Conservation (phyloP, 2,329 filamentous ascomycete species). For the Trichocomaceae sp. region DNA sequence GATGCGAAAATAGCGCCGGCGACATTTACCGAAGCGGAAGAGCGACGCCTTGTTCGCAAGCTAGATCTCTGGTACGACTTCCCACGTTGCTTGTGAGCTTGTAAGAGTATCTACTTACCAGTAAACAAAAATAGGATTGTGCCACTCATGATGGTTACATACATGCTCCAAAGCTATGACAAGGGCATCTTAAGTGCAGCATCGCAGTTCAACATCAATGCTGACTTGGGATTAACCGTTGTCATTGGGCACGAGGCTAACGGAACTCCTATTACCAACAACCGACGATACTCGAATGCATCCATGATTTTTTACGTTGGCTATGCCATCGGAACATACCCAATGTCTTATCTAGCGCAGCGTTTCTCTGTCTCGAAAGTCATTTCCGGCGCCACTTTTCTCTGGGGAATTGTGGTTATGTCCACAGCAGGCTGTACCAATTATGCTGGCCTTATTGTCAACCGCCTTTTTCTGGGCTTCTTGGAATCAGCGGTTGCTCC, state of each 20-base stretch:
- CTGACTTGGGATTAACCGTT: neutral
- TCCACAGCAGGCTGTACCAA: conserved; percentile 37
- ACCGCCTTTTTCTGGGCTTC: conserved; percentile 42
- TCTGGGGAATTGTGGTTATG: conserved; percentile 43
- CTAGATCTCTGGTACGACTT: conserved; percentile 1
- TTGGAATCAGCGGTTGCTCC: conserved; percentile 47
- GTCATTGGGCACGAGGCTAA: neutral
- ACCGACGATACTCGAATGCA: conserved; percentile 2
- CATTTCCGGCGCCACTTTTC: conserved; percentile 30
- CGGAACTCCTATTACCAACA: conserved; percentile 4
- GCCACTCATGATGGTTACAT: conserved; percentile 8
- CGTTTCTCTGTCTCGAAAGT: conserved; percentile 14
- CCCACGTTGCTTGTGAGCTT: neutral
- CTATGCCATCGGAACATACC: conserved; percentile 3
- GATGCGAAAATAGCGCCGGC: neutral
- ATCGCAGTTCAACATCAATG: conserved; percentile 1
- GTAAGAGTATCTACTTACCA: neutral
- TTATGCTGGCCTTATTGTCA: conserved; percentile 40
- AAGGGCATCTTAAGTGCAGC: conserved; percentile 8
- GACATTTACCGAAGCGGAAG: neutral
- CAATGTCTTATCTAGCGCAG: conserved; percentile 1
- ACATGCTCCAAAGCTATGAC: conserved; percentile 7
- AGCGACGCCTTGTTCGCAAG: conserved; percentile 1
- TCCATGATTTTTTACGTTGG: conserved; percentile 9
- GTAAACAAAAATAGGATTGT: neutral